These are phyloP conservation scores for Pleodorina starrii DNA, from an alignment of 139 green algal species.

Conservation along the genomic window DNA sequence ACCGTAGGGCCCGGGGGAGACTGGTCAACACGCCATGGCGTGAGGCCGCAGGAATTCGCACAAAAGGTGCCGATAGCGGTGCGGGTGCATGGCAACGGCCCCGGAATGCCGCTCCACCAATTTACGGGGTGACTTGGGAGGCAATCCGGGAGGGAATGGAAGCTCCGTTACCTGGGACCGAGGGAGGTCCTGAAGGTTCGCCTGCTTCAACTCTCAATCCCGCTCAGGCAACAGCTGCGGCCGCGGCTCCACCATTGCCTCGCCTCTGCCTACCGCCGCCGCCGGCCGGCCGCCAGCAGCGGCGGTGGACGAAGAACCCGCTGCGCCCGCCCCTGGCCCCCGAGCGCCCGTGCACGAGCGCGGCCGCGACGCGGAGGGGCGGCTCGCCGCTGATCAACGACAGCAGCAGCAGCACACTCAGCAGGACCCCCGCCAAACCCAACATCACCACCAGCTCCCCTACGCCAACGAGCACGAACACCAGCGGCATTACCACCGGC, in stretches of 20 bases:
- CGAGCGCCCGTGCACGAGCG: not conserved
- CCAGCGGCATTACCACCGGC: not conserved
- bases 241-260: not conserved
- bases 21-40: too few species aligned
- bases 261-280: not conserved
- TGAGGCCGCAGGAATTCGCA: too few species aligned
- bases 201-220: too few species aligned
- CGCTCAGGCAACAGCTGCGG: conserved; percentile 31
- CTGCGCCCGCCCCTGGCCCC: not conserved
- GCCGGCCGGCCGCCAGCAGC: not conserved
- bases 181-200: too few species aligned
- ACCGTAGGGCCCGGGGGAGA: too few species aligned
- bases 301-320: too few species aligned
- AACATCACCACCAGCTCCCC: not conserved
- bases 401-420: conserved; percentile 5
- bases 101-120: too few species aligned
- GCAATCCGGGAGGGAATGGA: too few species aligned
- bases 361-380: not conserved
- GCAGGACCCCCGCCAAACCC: not conserved
- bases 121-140: too few species aligned
- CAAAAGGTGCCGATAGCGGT: too few species aligned
- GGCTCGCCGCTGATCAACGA: not conserved
- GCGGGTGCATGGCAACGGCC: too few species aligned
- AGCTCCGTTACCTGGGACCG: too few species aligned
- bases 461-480: not conserved